phyloP scores from a whole-genome alignment of 2,329 filamentous ascomycete species.

The Alternaria consortialis region DNA sequence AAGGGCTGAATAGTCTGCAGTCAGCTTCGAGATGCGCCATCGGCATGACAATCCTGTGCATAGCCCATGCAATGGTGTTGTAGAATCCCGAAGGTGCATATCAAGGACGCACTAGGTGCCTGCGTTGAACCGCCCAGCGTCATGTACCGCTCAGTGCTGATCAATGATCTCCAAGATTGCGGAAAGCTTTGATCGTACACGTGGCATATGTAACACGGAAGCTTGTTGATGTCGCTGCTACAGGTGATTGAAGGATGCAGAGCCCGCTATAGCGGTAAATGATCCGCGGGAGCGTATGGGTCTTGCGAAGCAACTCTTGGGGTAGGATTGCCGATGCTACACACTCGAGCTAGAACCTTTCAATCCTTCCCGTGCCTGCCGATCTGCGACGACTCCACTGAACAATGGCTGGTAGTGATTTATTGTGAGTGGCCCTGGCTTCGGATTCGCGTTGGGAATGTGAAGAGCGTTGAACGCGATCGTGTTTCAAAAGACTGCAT shows the following conservation, averaged over 20 bases:
- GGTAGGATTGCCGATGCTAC: conserved; percentile 1
- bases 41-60: not conserved
- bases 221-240: not conserved
- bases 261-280: conserved; percentile 5
- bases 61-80: not conserved
- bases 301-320: conserved; percentile 3
- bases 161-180: not conserved
- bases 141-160: not conserved
- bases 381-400: conserved; percentile 2
- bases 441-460: not conserved
- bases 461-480: not conserved
- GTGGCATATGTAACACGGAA: conserved; percentile 7
- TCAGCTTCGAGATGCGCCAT: not conserved
- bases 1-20: not conserved
- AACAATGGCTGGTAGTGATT: not conserved
- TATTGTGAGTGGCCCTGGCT: not conserved
- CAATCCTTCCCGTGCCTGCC: not conserved
- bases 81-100: not conserved
- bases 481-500: not conserved
- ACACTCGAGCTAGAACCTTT: not conserved
- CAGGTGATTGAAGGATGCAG: not conserved
- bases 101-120: not conserved
- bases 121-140: not conserved
- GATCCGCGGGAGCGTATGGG: not conserved
- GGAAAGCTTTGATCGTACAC: not conserved